These are phyloP conservation scores for Ligustrum vulgare DNA, from an alignment of 257 asterid genomes.

Conservation along the genomic window DNA sequence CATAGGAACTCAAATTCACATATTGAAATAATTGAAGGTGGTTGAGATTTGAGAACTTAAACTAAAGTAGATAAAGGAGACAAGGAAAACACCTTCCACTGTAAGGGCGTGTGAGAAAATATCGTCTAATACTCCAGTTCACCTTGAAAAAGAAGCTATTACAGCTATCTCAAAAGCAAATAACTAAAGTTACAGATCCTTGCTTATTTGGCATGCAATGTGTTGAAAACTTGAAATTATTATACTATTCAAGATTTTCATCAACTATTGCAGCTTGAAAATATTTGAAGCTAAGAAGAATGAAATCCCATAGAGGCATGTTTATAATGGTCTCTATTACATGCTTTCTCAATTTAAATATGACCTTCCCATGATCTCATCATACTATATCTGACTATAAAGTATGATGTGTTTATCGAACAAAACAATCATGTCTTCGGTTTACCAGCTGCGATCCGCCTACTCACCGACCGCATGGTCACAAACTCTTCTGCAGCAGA, in stretches of 20 bases:
- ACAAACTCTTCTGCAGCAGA: conserved; percentile 98
- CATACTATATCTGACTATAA: neutral
- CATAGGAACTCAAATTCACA: too few species aligned
- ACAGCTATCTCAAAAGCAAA: neutral
- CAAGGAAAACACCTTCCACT: too few species aligned
- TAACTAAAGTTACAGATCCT: neutral
- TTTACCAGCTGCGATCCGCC: conserved; percentile 61
- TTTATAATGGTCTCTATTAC: neutral
- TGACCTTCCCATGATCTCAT: neutral
- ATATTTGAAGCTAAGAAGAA: neutral
- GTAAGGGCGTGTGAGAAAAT: too few species aligned
- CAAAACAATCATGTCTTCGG: conserved; percentile 34
- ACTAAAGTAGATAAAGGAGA: too few species aligned
- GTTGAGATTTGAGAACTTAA: too few species aligned
- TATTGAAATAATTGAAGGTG: too few species aligned
- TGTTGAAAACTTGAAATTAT: neutral
- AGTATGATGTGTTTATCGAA: neutral
- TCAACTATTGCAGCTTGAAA: neutral
- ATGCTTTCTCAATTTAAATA: neutral
- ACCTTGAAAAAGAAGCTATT: neutral
- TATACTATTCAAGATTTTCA: neutral
- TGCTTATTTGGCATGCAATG: neutral
- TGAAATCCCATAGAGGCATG: neutral
- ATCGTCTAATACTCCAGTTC: neutral
- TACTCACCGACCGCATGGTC: conserved; percentile 74